Conservation (phyloP, 2,329 filamentous ascomycete genomes). For the Fusarium sp. region DNA sequence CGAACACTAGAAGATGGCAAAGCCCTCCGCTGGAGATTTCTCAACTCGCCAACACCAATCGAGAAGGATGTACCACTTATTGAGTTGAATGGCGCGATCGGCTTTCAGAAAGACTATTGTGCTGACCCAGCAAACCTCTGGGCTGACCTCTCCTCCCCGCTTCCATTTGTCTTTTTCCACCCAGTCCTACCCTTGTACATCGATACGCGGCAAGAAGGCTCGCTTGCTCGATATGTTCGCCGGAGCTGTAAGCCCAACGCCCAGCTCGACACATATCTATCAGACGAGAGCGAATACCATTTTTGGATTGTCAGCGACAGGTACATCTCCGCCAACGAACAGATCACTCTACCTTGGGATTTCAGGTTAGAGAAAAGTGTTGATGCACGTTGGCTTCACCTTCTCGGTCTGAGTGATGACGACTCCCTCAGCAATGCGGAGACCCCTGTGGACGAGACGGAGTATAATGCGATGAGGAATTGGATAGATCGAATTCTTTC, state of each 20-base stretch:
- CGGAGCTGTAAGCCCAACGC: slow-evolving; percentile 94
- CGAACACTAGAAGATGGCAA: slow-evolving; percentile 53
- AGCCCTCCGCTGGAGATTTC: slow-evolving; percentile 77
- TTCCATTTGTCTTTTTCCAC: slow-evolving; percentile 89
- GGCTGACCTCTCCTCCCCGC: slow-evolving; percentile 74
- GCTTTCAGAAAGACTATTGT: slow-evolving; percentile 81
- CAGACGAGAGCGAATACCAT: slow-evolving; percentile 83
- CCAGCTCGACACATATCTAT: slow-evolving; percentile 87
- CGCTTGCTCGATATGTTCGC: slow-evolving; percentile 87
- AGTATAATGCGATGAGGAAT: slow-evolving; percentile 72
- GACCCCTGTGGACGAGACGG: slow-evolving; percentile 69
- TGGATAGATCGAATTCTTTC: slow-evolving; percentile 81
- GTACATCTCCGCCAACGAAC: slow-evolving; percentile 75
- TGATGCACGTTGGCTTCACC: slow-evolving; percentile 68
- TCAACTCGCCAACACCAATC: slow-evolving; percentile 67
- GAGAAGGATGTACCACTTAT: slow-evolving; percentile 71
- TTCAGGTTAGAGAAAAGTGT: slow-evolving; percentile 73
- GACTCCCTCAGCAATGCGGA: slow-evolving; percentile 64
- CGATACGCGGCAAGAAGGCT: slow-evolving; percentile 90
- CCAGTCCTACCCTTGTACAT: slow-evolving; percentile 92
- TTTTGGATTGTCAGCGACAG: slow-evolving; percentile 93
- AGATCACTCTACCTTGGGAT: slow-evolving; percentile 77
- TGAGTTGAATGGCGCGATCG: slow-evolving; percentile 84
- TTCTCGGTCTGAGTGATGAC: slow-evolving; percentile 75
- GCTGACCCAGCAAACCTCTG: slow-evolving; percentile 76